Evolutionary conservation across 1,139 yeast species (phyloP).

Genomic region (Wickerhamomyces sp.): DNA sequence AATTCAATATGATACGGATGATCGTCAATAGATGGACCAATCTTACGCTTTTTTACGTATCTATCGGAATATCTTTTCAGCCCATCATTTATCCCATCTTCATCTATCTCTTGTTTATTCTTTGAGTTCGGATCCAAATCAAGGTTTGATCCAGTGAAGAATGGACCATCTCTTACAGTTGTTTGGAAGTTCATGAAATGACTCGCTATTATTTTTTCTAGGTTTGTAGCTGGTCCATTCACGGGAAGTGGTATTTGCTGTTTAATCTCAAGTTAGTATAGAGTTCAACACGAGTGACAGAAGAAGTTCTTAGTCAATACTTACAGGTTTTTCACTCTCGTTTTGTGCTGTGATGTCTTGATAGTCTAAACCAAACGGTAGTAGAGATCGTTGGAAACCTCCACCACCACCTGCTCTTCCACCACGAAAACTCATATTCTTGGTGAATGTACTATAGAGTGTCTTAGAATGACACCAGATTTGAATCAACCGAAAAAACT

Average conservation of each 20-base stretch:
- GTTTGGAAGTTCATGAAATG: conserved; percentile 57
- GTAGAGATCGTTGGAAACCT: conserved; percentile 33
- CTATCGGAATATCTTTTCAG: conserved; percentile 71
- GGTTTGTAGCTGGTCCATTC: conserved; percentile 52
- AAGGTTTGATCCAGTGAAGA: conserved; percentile 57
- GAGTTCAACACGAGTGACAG: too few relatives aligned
- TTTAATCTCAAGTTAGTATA: neutral
- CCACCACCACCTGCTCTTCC: conserved; percentile 29
- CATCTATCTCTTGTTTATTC: conserved; percentile 21
- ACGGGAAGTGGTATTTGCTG: conserved; percentile 51
- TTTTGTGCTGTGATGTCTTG: conserved; percentile 39
- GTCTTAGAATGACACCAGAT: too few relatives aligned
- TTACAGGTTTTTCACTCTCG: conserved; percentile 20
- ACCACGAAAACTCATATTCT: conserved; percentile 36
- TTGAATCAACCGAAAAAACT: too few relatives aligned
- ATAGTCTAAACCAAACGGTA: conserved; percentile 66
- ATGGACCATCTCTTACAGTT: conserved; percentile 67
- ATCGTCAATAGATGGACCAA: conserved; percentile 76
- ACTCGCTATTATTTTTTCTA: conserved; percentile 58
- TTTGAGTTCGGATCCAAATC: conserved; percentile 25
- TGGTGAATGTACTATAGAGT: neutral
- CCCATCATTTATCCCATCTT: conserved; percentile 49
- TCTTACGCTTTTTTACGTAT: conserved; percentile 64
- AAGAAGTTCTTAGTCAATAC: neutral
- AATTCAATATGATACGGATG: conserved; percentile 71